Evolutionary conservation across 371 early-diverging fungal genomes (phyloP), one percentile per base, ranked within the genome.

Genomic region (Saksenaea vasiformis): DNA sequence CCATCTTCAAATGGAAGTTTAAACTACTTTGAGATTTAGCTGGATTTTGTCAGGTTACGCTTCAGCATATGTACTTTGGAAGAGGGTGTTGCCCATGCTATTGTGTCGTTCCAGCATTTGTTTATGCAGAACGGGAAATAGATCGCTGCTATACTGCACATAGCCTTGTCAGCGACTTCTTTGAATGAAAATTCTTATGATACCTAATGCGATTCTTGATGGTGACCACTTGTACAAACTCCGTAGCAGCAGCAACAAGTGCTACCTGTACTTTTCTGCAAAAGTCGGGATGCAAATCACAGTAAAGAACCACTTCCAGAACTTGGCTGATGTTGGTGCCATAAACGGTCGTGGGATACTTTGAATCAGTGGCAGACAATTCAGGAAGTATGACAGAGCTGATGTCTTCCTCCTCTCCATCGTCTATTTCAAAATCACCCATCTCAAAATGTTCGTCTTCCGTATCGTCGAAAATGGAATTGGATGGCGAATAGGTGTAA

Each of bases 51-150:
- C n/a, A n/a, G n/a, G n/a, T n/a, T n/a, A n/a, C n/a, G n/a, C n/a
- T 58, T 39, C 5, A 5, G 15, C 17, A 15, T 35, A 53, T 27
- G 13, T 64, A 74, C 74, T 55, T 74, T 71, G 15, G 77, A 76
- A n/a, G 67, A 60, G 11, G 77, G 73, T 19, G 62, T 61, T 24
- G 71, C 77, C 69, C 71, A 76, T 14, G 71, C 77, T 56, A 56
- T 60, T 1, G 77, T 76, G 13, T n/a, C 55, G 51, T 76, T 76
- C 10, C 69, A 56, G 47, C 77, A 76, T 58, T 41, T 31, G 27
- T 62, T 67, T 10, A 39, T 22, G 51, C 77, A 76, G 58, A 76
- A 76, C 39, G 71, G 68, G 39, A 70, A 76, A 51, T 76, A 76
- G 19, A 65, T 64, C 7, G 60, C 60, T 56, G 70, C 65, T 55